Conservation (phyloP, 2,329 filamentous ascomycete genomes). For the Talaromyces piceae region DNA sequence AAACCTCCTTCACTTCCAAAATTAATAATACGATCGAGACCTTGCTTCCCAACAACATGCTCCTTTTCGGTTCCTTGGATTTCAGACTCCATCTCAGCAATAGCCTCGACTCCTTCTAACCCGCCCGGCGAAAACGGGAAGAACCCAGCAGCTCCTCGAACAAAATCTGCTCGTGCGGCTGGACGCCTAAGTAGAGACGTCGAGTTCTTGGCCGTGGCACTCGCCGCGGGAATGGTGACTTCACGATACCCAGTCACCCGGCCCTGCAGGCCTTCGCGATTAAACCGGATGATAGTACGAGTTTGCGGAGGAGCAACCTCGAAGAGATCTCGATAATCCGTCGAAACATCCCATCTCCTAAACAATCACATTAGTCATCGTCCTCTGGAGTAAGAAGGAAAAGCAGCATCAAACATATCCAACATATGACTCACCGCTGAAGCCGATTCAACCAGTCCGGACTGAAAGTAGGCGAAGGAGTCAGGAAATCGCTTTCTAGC, state of each 20-base stretch:
- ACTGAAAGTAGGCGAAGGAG: slow-evolving; percentile 71
- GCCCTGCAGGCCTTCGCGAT: slow-evolving; percentile 83
- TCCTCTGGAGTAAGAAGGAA: too few species aligned
- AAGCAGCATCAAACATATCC: too few species aligned
- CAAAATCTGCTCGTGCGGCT: slow-evolving; percentile 79
- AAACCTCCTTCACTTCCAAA: slow-evolving; percentile 70
- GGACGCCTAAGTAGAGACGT: slow-evolving; percentile 83
- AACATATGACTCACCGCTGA: slow-evolving; percentile 55
- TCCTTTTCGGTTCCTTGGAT: slow-evolving; percentile 46
- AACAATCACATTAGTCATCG: slow-evolving; percentile 7
- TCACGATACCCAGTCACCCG: slow-evolving; percentile 90
- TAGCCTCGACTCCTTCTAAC: slow-evolving; percentile 75
- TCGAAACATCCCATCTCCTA: slow-evolving; percentile 70
- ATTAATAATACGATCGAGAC: slow-evolving; percentile 78
- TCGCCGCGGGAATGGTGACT: slow-evolving; percentile 82
- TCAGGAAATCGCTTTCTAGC: slow-evolving; percentile 70
- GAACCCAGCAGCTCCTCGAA: slow-evolving; percentile 84
- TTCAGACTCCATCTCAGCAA: slow-evolving; percentile 76
- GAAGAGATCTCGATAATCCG: slow-evolving; percentile 77
- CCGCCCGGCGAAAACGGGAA: slow-evolving; percentile 92
- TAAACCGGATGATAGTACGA: slow-evolving; percentile 88
- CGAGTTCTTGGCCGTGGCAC: slow-evolving; percentile 88
- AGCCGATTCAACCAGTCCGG: slow-evolving; percentile 79
- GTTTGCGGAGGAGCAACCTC: slow-evolving; percentile 84
- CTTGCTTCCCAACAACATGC: slow-evolving; percentile 34